Conservation (phyloP, 768 basidiomycete genomes). For the Leccinum rimulosum region DNA sequence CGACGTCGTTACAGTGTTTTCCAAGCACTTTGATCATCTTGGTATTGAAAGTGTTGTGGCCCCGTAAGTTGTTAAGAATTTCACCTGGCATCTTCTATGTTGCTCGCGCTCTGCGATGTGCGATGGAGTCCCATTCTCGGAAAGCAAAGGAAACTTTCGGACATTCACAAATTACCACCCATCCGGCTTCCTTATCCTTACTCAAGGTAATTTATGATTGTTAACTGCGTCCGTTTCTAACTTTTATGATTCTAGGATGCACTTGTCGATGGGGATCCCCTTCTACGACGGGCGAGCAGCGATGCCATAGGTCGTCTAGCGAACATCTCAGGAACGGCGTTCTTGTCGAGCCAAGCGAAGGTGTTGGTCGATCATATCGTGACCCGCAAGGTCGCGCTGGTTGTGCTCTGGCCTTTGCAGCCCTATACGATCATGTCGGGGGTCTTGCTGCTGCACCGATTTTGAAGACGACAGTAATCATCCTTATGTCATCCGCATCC, state of each 20-base stretch:
- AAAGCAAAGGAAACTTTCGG: conserved; percentile 68
- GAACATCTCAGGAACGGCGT: conserved; percentile 76
- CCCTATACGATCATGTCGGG: conserved; percentile 89
- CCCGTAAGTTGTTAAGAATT: conserved; percentile 13
- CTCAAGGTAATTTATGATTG: conserved; percentile 61
- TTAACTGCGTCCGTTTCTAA: conserved; percentile 11
- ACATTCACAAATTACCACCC: conserved; percentile 54
- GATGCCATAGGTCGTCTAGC: conserved; percentile 88
- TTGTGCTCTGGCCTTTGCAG: conserved; percentile 88
- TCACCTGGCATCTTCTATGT: neutral
- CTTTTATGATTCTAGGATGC: conserved; percentile 51
- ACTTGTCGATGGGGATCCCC: conserved; percentile 74
- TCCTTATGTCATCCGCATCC: conserved; percentile 98
- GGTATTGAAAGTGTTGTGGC: conserved; percentile 20
- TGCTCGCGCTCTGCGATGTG: conserved; percentile 62
- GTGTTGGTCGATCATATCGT: conserved; percentile 88
- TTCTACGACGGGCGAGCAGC: conserved; percentile 75
- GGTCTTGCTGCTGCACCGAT: conserved; percentile 93
- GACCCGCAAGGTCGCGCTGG: conserved; percentile 94
- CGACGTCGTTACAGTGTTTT: conserved; percentile 63
- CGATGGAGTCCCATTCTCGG: conserved; percentile 49
- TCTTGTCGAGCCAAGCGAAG: conserved; percentile 85
- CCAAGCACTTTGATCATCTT: conserved; percentile 36
- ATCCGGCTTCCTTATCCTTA: conserved; percentile 54
- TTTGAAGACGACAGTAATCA: conserved; percentile 92